Evolutionary conservation across 1,139 yeast species (phyloP).

Genomic region (Candida dubliniensis): DNA sequence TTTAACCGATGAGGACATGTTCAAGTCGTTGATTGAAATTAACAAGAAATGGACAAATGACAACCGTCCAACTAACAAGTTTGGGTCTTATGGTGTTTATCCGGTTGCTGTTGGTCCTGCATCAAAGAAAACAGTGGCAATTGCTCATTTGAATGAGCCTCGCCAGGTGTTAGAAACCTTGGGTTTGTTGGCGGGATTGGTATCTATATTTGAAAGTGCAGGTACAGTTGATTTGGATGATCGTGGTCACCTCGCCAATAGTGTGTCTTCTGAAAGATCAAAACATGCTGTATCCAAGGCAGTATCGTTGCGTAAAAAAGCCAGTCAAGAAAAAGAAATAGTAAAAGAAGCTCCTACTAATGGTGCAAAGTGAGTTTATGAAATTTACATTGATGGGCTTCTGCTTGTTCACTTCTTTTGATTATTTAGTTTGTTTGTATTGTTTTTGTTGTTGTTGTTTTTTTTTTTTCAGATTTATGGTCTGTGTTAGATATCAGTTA

Average conservation of each 20-base stretch:
- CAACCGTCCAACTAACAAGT: slow-evolving; percentile 41
- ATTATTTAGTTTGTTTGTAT: not conserved
- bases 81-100: slow-evolving; percentile 64
- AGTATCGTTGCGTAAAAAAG: slow-evolving; percentile 20
- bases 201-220: slow-evolving; percentile 71
- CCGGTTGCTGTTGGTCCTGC: slow-evolving; percentile 97
- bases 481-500: not conserved
- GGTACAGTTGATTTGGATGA: slow-evolving; percentile 75
- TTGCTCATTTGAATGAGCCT: slow-evolving; percentile 86
- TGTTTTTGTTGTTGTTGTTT: too few species aligned
- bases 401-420: not conserved
- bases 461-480: too few species aligned
- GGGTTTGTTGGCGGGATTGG: slow-evolving; percentile 75
- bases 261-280: slow-evolving; percentile 46
- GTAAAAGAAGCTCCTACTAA: not conserved
- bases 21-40: slow-evolving; percentile 64
- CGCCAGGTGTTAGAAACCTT: slow-evolving; percentile 81
- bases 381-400: not conserved
- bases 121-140: slow-evolving; percentile 82
- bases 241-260: slow-evolving; percentile 61
- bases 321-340: slow-evolving; percentile 18
- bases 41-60: slow-evolving; percentile 49
- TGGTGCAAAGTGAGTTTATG: not conserved
- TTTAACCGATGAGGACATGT: slow-evolving; percentile 97
- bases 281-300: slow-evolving; percentile 37